Conservation (phyloP, 768 basidiomycete species). For the Butyriboletus loyo region DNA sequence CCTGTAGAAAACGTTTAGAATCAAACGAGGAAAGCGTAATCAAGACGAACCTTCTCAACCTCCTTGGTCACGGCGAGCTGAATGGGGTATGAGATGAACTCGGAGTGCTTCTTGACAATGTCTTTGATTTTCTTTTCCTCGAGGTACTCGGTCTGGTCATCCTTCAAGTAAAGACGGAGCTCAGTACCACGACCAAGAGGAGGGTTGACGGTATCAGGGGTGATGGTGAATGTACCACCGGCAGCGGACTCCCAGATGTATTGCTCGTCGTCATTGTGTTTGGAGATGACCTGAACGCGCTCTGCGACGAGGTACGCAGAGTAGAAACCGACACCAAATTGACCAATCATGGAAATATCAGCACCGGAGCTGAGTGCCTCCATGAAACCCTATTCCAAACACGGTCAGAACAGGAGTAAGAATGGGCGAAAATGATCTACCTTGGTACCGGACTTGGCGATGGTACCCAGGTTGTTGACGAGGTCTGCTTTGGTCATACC, state of each 20-base stretch:
- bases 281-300: conserved; percentile 96
- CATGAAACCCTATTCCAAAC: conserved; percentile 83
- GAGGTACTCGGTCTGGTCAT: conserved; percentile 97
- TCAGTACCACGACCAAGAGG: conserved; percentile 93
- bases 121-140: conserved; percentile 99
- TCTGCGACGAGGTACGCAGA: conserved; percentile 99
- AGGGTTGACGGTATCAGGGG: conserved; percentile 84
- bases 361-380: conserved; percentile 91
- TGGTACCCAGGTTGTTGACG: conserved; percentile 98
- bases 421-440: conserved; percentile 34
- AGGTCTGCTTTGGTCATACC: conserved; percentile 99
- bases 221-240: conserved; percentile 99
- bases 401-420: conserved; percentile 7
- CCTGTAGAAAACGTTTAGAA: conserved; percentile 42
- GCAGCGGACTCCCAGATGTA: conserved; percentile 99
- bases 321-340: conserved; percentile 99
- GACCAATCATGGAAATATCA: conserved; percentile 95
- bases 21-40: not conserved
- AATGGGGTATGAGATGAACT: conserved; percentile 99
- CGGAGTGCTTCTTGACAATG: conserved; percentile 99
- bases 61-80: conserved; percentile 98
- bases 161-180: conserved; percentile 91
- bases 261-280: conserved; percentile 99
- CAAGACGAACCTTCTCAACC: conserved; percentile 84
- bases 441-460: conserved; percentile 94